phyloP scores from a whole-genome alignment of 2,329 filamentous ascomycete genomes.

The Nannizziopsis arthrosporioides region DNA sequence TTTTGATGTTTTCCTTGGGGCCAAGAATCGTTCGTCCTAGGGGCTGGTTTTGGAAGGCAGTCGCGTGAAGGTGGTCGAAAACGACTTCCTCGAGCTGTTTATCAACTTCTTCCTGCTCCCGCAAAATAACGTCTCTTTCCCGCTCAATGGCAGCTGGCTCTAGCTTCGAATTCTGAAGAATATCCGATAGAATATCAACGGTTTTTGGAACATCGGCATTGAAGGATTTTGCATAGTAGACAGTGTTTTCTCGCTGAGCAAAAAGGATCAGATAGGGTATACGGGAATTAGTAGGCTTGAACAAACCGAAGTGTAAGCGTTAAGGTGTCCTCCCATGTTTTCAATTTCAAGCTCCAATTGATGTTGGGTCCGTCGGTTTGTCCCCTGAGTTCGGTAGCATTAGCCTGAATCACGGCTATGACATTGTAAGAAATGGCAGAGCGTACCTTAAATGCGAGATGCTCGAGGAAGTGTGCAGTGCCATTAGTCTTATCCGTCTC shows the following conservation, averaged over 20 bases:
- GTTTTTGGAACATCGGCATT: conserved; percentile 93
- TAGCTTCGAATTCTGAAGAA: conserved; percentile 98
- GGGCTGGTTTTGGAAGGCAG: conserved; percentile 91
- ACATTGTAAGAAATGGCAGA: neutral
- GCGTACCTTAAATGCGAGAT: conserved; percentile 95
- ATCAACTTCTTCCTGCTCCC: conserved; percentile 98
- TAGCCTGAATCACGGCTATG: neutral
- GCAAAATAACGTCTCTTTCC: conserved; percentile 95
- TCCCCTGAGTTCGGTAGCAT: conserved; percentile 48
- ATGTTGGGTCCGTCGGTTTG: conserved; percentile 84
- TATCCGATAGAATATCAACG: conserved; percentile 97
- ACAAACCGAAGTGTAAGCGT: conserved; percentile 94
- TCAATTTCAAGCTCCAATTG: conserved; percentile 99
- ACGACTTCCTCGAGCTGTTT: conserved; percentile 99
- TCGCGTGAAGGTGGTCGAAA: conserved; percentile 97
- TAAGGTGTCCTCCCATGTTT: conserved; percentile 99
- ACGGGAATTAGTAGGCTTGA: neutral
- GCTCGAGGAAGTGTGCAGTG: conserved; percentile 98
- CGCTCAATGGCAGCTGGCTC: conserved; percentile 87
- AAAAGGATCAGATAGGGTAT: neutral
- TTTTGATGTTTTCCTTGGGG: conserved; percentile 94
- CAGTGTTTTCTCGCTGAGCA: conserved; percentile 80
- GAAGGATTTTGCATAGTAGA: conserved; percentile 99
- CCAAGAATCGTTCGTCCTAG: conserved; percentile 96
- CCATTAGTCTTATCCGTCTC: conserved; percentile 98